Evolutionary conservation across 371 early-diverging fungal genomes (phyloP), one percentile per base, ranked within the genome.

Genomic region (Amoeboaphelidium protococcarum): DNA sequence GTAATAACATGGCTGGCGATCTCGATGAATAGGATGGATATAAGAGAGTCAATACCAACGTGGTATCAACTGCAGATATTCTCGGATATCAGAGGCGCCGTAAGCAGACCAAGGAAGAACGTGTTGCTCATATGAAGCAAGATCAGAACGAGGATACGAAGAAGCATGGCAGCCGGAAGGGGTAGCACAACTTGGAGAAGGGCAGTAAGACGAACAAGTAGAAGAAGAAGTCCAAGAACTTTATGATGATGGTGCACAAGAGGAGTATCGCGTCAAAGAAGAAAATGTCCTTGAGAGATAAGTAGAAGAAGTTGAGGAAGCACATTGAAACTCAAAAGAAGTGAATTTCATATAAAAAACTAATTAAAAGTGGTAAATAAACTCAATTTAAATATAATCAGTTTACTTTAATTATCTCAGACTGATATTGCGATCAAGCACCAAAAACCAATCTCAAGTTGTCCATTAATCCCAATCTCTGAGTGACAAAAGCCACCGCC

Each of bases 221-320:
- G 37, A 94, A 90, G 73, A 56, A 76, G 52, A 82, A 80, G 65
- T 60, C 47, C 52, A 94, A 94, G 78, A 73, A 76, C 59, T 83
- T 77, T 54, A 73, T 74, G 69, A 95, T 95, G 96, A 69, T 92
- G 47, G 68, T 80, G 31, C 92, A 94, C 64, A 88, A 89, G 63
- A 69, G 71, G 44, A 65, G 71, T 42, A 78, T 84, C 13, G 58
- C 72, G n/a, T 65, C 63, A 41, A 94, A 91, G 66, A 68, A 73
- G 50, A 83, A 77, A 65, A 65, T 76, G 48, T 76, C 76, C 56
- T 62, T 85, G 56, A 60, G 75, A 26, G 82, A 84, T 13, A 88
- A 83, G 62, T 19, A 25, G 25, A 22, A 6, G 21, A 42, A 42
- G 22, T 19, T 31, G 10, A 31, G 37, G 37, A 16, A 31, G 37